phyloP scores from a whole-genome alignment of 352 stramenopile species.

The Phytopythium sindhum region DNA sequence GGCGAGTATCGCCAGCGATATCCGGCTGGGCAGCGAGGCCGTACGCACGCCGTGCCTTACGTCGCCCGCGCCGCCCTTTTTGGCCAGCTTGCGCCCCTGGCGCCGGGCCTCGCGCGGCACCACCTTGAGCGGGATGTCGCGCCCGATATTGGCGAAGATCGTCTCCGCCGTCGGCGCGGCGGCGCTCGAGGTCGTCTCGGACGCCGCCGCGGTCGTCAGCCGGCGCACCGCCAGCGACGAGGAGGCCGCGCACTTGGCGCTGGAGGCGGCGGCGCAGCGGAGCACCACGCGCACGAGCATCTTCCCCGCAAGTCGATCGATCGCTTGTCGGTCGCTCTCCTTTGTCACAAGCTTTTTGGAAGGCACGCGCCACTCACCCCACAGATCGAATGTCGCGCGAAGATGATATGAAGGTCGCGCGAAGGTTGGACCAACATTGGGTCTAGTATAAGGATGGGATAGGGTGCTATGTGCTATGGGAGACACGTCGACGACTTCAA shows the following conservation, averaged over 20 bases:
- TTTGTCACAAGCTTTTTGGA: neutral
- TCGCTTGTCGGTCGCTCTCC: neutral
- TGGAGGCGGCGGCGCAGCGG: slow-evolving; percentile 20
- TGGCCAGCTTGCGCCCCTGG: slow-evolving; percentile 43
- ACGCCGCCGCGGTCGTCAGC: slow-evolving; percentile 7
- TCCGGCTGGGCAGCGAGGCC: slow-evolving; percentile 67
- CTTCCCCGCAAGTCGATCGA: neutral
- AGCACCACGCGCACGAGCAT: slow-evolving; percentile 28
- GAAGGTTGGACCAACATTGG: neutral
- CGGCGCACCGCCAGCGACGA: slow-evolving; percentile 9
- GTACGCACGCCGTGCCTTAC: slow-evolving; percentile 57
- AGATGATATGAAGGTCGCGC: neutral
- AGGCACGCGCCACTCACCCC: slow-evolving; percentile 1
- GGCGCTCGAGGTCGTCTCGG: slow-evolving; percentile 3
- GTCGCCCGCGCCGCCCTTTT: slow-evolving; percentile 20
- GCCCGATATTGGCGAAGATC: slow-evolving; percentile 34
- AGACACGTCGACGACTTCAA: neutral
- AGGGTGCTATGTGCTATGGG: neutral
- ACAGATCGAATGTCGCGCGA: slow-evolving; percentile 1
- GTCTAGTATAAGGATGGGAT: neutral
- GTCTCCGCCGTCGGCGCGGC: slow-evolving; percentile 11
- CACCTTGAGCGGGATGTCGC: slow-evolving; percentile 52
- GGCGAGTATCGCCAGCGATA: slow-evolving; percentile 61
- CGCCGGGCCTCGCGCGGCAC: slow-evolving; percentile 61
- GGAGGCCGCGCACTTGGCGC: slow-evolving; percentile 1